A percentile compares a stretch with the other conserved stretches of the same genome.
These are phyloP conservation scores for Hypomontagnella submonticulosa DNA, from an alignment of 495 filamentous ascomycete genomes.

Conservation along the genomic window DNA sequence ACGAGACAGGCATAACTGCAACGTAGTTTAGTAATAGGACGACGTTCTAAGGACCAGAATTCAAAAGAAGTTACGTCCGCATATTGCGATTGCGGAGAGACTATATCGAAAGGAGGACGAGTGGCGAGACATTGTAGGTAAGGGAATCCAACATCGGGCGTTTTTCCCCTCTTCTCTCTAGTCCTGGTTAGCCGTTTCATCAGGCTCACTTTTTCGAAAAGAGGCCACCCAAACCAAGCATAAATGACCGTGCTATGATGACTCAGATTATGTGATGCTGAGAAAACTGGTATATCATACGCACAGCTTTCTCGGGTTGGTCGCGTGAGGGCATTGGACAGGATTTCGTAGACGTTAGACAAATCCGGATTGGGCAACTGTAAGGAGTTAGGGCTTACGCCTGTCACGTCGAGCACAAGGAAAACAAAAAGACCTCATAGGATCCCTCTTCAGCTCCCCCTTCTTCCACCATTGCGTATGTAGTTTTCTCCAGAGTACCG, in stretches of 20 bases:
- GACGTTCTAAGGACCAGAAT: constrained; percentile 14
- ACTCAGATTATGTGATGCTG: constrained; percentile 35
- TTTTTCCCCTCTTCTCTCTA: constrained; percentile 38
- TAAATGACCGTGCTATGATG: constrained; percentile 33
- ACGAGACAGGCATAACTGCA: constrained; percentile 34
- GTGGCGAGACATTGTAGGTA: constrained; percentile 29
- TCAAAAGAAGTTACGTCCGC: constrained; percentile 8
- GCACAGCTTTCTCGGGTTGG: constrained; percentile 21
- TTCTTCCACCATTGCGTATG: constrained; percentile 16
- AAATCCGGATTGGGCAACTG: constrained; percentile 26
- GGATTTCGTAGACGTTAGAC: constrained; percentile 1
- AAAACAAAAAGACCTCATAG: constrained; percentile 27
- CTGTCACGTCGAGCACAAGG: constrained; percentile 8
- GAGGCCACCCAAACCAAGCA: constrained; percentile 14
- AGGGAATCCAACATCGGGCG: constrained; percentile 36
- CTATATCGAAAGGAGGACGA: constrained; percentile 25
- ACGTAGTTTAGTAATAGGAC: constrained; percentile 39
- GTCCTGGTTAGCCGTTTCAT: constrained; percentile 18
- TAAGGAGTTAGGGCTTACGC: constrained; percentile 39
- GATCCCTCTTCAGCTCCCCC: constrained; percentile 10
- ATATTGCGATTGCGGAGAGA: constrained; percentile 38
- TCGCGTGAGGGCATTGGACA: constrained; percentile 35
- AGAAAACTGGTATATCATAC: constrained; percentile 30
- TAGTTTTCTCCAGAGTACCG: constrained; percentile 22
- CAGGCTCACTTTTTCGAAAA: not conserved